Conservation (phyloP, 2,329 filamentous ascomycete genomes). For the Arthrobotrys megalospora region DNA sequence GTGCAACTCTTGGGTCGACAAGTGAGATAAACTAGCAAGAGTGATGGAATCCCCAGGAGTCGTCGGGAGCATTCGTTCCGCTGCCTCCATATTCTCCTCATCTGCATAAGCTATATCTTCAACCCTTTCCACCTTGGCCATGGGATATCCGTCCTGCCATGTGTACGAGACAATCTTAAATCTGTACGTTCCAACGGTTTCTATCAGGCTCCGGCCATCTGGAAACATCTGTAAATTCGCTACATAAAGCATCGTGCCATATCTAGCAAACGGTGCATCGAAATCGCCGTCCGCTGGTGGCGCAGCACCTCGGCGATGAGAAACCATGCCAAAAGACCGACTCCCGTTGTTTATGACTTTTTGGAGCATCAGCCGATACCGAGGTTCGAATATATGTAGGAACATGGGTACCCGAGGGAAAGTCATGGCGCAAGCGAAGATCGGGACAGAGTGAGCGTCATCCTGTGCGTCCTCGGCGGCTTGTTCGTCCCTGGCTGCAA, state of each 20-base stretch:
- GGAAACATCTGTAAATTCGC: conserved; percentile 80
- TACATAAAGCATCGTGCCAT: conserved; percentile 85
- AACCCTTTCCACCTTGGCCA: conserved; percentile 82
- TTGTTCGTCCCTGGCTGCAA: conserved; percentile 73
- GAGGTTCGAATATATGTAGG: conserved; percentile 91
- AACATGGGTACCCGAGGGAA: conserved; percentile 89
- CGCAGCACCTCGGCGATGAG: conserved; percentile 72
- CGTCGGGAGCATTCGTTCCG: conserved; percentile 71
- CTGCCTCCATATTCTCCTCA: conserved; percentile 82
- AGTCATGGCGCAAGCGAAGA: conserved; percentile 86
- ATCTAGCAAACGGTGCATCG: conserved; percentile 75
- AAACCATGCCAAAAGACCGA: conserved; percentile 86
- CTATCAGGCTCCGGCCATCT: conserved; percentile 85
- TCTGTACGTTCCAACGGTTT: conserved; percentile 81
- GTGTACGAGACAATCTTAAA: conserved; percentile 80
- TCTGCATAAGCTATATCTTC: conserved; percentile 86
- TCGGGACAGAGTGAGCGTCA: conserved; percentile 75
- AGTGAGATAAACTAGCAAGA: conserved; percentile 64
- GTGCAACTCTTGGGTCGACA: conserved; percentile 81
- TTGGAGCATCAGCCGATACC: conserved; percentile 90
- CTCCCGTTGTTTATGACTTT: conserved; percentile 79
- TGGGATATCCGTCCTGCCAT: conserved; percentile 81
- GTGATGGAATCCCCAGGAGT: not conserved
- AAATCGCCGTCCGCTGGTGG: conserved; percentile 69
- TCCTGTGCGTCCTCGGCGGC: conserved; percentile 66